These are phyloP conservation scores for Salicornia ramosissima DNA, from an alignment of 148 eudicot species.

Conservation along the genomic window DNA sequence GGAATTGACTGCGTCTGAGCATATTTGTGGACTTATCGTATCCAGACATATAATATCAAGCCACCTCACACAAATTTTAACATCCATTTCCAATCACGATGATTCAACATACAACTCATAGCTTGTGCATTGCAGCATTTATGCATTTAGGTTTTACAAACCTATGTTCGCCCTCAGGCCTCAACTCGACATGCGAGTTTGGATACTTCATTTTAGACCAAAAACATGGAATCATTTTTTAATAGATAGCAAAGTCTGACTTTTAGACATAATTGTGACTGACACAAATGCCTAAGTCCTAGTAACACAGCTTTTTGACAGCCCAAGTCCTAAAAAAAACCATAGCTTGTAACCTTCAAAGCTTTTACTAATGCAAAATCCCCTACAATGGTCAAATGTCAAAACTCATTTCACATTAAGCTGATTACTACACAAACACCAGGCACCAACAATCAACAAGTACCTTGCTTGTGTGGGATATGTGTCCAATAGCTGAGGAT, in stretches of 20 bases:
- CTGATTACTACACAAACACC: neutral
- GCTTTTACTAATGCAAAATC: neutral
- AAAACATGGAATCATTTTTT: neutral
- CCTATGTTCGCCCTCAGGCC: neutral
- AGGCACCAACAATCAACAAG: slow-evolving; percentile 4
- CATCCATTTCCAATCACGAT: neutral
- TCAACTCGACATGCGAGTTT: too few relatives aligned
- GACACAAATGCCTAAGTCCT: neutral
- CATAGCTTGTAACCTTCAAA: neutral
- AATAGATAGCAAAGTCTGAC: neutral
- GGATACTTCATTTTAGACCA: neutral
- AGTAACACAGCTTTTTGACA: too few relatives aligned
- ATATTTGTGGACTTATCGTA: too few relatives aligned
- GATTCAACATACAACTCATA: neutral
- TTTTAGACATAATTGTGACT: neutral
- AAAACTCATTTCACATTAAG: neutral
- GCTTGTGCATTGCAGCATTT: neutral
- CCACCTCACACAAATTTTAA: neutral
- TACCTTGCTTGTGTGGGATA: slow-evolving; percentile 79
- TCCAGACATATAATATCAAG: neutral
- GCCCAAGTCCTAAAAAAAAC: neutral
- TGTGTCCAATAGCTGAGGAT: slow-evolving; percentile 74
- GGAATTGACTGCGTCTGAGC: neutral
- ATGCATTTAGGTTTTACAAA: neutral
- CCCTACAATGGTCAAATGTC: neutral